phyloP scores from a whole-genome alignment of 1,284 basidiomycete genomes.

The Ceratobasidium theobromae region DNA sequence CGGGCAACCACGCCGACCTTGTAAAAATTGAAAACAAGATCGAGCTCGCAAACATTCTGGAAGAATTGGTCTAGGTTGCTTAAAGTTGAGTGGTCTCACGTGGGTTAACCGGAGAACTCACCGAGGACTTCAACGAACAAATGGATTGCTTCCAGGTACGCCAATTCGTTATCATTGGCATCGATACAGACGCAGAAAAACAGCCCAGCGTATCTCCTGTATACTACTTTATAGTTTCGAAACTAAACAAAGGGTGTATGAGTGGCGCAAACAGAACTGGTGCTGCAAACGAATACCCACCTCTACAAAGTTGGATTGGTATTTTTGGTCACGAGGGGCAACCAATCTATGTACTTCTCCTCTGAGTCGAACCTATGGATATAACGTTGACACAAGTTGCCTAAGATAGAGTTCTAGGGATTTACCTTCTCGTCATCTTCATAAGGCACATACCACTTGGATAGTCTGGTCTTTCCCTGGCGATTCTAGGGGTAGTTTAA shows the following conservation, averaged over 20 bases:
- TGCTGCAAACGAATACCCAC: slow-evolving; percentile 50
- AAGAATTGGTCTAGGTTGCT: slow-evolving; percentile 85
- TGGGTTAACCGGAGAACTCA: slow-evolving; percentile 45
- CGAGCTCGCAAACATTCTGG: slow-evolving; percentile 95
- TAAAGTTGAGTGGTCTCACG: neutral
- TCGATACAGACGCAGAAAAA: slow-evolving; percentile 99
- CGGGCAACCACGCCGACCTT: slow-evolving; percentile 57
- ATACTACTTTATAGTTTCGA: slow-evolving; percentile 93
- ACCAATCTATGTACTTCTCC: slow-evolving; percentile 96
- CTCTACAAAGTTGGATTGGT: slow-evolving; percentile 99
- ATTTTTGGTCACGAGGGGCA: slow-evolving; percentile 97
- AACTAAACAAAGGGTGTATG: slow-evolving; percentile 56
- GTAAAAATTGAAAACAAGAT: slow-evolving; percentile 99
- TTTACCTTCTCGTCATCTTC: slow-evolving; percentile 93
- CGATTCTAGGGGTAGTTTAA: slow-evolving; percentile 66
- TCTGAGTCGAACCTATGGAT: slow-evolving; percentile 74
- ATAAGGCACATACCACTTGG: slow-evolving; percentile 96
- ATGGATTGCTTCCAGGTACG: slow-evolving; percentile 96
- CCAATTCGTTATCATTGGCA: slow-evolving; percentile 96
- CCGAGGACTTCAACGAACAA: slow-evolving; percentile 98
- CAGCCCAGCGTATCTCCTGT: slow-evolving; percentile 92
- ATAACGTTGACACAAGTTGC: slow-evolving; percentile 1
- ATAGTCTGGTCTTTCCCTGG: slow-evolving; percentile 95
- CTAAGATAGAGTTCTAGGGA: slow-evolving; percentile 2
- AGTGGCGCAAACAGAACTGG: neutral